phyloP scores from a whole-genome alignment of 2,329 filamentous ascomycete species.

The Fusarium ramigenum region DNA sequence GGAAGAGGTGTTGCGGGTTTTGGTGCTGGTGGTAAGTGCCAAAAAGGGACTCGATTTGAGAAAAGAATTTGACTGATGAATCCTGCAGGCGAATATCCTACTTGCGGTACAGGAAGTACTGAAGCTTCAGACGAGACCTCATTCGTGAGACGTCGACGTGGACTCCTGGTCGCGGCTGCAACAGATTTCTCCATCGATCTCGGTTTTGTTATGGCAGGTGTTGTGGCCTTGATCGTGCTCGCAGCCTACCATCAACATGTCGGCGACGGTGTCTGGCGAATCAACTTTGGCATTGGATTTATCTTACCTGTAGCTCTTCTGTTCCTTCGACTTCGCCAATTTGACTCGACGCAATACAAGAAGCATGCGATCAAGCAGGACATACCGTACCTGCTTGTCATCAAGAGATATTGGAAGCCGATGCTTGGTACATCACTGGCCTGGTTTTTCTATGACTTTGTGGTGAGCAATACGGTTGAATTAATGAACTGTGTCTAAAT shows the following conservation, averaged over 20 bases:
- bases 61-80: rapidly evolving
- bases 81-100: not conserved
- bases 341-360: not conserved
- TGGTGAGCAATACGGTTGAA: not conserved
- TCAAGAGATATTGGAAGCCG: not conserved
- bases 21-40: not conserved
- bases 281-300: not conserved
- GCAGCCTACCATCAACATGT: not conserved
- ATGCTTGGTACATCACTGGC: not conserved
- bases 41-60: too few species aligned
- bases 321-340: not conserved
- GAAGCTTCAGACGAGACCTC: not conserved
- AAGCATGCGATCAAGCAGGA: not conserved
- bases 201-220: not conserved
- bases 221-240: not conserved
- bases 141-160: not conserved
- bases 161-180: not conserved
- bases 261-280: not conserved
- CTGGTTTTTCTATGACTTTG: not conserved
- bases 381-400: not conserved
- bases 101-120: not conserved
- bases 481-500: too few species aligned
- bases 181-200: not conserved
- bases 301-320: not conserved
- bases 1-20: not conserved